phyloP scores from a whole-genome alignment of 768 basidiomycete species.

The Phanerochaete carnosa region DNA sequence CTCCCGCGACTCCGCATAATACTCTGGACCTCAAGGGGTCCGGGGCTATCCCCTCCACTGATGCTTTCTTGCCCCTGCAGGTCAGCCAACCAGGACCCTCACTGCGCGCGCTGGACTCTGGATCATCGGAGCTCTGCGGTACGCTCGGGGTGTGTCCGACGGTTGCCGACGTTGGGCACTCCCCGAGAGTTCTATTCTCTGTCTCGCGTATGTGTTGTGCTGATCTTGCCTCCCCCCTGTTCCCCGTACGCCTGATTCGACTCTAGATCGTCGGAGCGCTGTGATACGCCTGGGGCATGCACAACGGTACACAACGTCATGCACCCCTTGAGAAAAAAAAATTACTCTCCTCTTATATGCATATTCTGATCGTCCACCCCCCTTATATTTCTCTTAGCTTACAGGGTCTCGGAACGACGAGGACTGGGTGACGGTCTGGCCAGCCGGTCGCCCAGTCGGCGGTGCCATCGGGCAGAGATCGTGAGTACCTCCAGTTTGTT shows the following conservation, averaged over 20 bases:
- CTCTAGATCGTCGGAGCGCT: too few species aligned
- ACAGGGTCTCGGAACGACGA: not conserved
- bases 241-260: too few species aligned
- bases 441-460: not conserved
- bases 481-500: not conserved
- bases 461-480: not conserved
- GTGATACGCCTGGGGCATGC: too few species aligned
- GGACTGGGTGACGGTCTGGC: not conserved
- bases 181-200: not conserved
- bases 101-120: not conserved
- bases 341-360: not conserved
- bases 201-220: too few species aligned
- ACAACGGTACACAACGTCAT: too few species aligned
- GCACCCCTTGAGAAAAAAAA: too few species aligned
- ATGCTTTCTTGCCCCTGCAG: not conserved
- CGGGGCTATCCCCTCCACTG: not conserved
- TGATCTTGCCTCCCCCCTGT: too few species aligned
- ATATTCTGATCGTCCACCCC: not conserved
- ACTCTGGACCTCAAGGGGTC: too few species aligned
- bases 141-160: not conserved
- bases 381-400: not conserved
- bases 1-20: too few species aligned
- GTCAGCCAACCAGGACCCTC: not conserved
- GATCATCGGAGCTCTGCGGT: not conserved
- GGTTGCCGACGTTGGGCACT: not conserved